Conservation (phyloP, 805 yeast genomes). For the Kuraishia cidri region DNA sequence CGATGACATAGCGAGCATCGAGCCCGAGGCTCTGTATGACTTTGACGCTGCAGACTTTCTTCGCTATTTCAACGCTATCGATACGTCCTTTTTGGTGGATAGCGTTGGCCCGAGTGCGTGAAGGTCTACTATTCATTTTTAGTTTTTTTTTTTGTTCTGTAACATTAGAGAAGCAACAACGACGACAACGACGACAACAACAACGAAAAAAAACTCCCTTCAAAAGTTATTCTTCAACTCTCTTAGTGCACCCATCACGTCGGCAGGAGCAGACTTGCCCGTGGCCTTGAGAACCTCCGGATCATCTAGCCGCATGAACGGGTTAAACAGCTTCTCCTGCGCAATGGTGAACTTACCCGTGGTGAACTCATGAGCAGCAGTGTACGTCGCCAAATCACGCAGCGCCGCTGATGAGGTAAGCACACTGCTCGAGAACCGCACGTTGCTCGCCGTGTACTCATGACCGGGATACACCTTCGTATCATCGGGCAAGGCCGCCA, state of each 20-base stretch:
- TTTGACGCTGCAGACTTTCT: too few species aligned
- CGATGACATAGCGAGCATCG: too few species aligned
- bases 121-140: too few species aligned
- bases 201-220: too few species aligned
- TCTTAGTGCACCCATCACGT: constrained; percentile 68
- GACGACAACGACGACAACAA: too few species aligned
- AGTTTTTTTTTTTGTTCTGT: too few species aligned
- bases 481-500: constrained; percentile 55
- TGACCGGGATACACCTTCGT: constrained; percentile 90
- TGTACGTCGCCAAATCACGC: constrained; percentile 39
- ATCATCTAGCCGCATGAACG: constrained; percentile 78
- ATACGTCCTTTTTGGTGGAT: too few species aligned
- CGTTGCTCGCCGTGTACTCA: constrained; percentile 84
- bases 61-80: too few species aligned
- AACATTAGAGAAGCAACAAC: too few species aligned
- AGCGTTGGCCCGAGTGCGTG: too few species aligned
- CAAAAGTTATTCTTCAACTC: constrained; percentile 61
- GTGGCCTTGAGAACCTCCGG: constrained; percentile 51
- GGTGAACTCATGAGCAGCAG: constrained; percentile 53
- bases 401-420: constrained; percentile 44
- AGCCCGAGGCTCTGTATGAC: too few species aligned
- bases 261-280: constrained; percentile 37
- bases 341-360: constrained; percentile 80
- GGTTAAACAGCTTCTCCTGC: constrained; percentile 79
- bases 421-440: constrained; percentile 64